Percentiles rank a stretch among this genome's conserved stretches.
Evolutionary conservation across 75 land plant species (phyloP).

Genomic region (Larix kaempferi): DNA sequence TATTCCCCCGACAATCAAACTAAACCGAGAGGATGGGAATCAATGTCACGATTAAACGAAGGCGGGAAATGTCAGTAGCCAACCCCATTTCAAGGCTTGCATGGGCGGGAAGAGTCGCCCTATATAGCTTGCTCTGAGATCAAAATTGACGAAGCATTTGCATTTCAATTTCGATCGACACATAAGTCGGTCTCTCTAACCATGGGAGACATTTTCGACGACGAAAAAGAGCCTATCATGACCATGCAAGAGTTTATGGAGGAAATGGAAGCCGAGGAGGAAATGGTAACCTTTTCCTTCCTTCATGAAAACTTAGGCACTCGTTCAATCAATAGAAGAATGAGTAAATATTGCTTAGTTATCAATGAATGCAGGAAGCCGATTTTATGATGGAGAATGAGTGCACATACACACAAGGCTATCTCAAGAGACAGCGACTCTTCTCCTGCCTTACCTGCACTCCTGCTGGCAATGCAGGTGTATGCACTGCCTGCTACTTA

Average conservation of each 20-base stretch:
- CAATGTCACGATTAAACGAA: no score
- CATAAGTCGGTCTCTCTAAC: no score
- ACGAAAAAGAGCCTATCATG: constrained; percentile 47
- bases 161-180: no score
- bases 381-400: constrained; percentile 39
- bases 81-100: no score
- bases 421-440: constrained; percentile 37
- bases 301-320: not conserved
- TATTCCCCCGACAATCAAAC: no score
- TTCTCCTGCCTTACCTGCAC: constrained; percentile 43
- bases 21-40: no score
- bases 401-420: constrained; percentile 41
- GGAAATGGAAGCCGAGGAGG: constrained; percentile 64
- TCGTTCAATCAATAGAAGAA: not conserved
- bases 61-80: no score
- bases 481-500: constrained; percentile 40
- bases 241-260: constrained; percentile 67
- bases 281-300: constrained; percentile 47
- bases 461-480: constrained; percentile 40
- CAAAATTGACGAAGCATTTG: no score
- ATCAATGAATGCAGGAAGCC: constrained; percentile 23
- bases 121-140: no score
- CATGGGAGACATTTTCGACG: constrained; percentile 50
- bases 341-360: not conserved
- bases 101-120: no score